These are phyloP conservation scores for Phylloporus rhodoxanthus DNA, from an alignment of 768 basidiomycete genomes.

Conservation along the genomic window DNA sequence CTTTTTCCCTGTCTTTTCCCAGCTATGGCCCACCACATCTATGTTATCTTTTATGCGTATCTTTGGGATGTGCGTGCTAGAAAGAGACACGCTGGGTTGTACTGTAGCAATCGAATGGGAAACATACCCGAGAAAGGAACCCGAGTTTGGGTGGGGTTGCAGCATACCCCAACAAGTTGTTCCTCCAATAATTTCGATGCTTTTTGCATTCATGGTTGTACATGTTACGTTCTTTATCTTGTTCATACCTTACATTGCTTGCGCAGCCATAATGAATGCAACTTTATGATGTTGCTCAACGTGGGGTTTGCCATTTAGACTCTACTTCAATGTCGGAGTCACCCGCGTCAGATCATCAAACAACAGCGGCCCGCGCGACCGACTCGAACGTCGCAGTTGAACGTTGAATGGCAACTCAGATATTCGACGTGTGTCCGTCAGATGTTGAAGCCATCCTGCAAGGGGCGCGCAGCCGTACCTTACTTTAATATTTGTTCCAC, in stretches of 20 bases:
- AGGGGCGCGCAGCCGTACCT: not conserved
- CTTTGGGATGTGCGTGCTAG: conserved; percentile 6
- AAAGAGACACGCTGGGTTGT: conserved; percentile 8
- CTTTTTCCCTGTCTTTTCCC: not conserved
- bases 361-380: not conserved
- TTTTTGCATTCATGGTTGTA: not conserved
- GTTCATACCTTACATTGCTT: not conserved
- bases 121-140: conserved; percentile 4
- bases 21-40: conserved; percentile 12
- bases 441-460: not conserved
- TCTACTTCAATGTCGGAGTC: no score
- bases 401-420: not conserved
- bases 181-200: not conserved
- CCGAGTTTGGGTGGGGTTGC: not conserved
- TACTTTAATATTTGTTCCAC: not conserved
- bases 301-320: no score
- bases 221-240: not conserved
- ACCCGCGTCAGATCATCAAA: no score
- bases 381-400: no score
- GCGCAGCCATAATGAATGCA: not conserved
- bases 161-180: conserved; percentile 6
- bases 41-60: conserved; percentile 14
- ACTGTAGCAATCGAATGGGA: conserved; percentile 8
- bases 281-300: no score
- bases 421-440: not conserved